These are phyloP conservation scores for Trichoderma sp. DNA, from an alignment of 2,329 filamentous ascomycete genomes.

Conservation along the genomic window DNA sequence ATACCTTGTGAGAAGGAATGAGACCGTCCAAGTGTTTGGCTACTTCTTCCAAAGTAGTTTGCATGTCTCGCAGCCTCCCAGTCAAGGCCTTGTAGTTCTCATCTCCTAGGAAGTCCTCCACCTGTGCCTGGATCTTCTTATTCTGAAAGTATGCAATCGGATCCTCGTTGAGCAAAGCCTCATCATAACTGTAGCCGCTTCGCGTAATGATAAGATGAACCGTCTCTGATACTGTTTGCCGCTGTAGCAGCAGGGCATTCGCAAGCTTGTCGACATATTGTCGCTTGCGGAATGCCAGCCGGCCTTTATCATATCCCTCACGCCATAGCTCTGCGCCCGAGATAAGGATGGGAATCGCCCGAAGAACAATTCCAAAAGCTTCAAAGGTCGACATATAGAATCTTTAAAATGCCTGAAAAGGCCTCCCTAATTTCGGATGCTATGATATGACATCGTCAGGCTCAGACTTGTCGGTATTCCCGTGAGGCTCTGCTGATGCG, in stretches of 20 bases:
- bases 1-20: slow-evolving; percentile 9
- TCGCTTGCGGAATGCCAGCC: slow-evolving; percentile 5
- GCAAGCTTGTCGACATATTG: slow-evolving; percentile 8
- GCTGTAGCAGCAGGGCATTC: slow-evolving; percentile 9
- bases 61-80: slow-evolving; percentile 4
- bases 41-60: not conserved
- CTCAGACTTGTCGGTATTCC: not conserved
- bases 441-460: not conserved
- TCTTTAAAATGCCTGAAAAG: not conserved
- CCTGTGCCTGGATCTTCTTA: not conserved
- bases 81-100: slow-evolving; percentile 4
- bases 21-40: slow-evolving; percentile 3
- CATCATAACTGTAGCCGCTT: slow-evolving; percentile 4
- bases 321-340: not conserved
- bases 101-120: slow-evolving; percentile 1
- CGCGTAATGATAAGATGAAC: not conserved
- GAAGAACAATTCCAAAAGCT: slow-evolving; percentile 1
- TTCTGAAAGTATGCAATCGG: slow-evolving; percentile 5
- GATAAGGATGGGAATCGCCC: slow-evolving; percentile 11
- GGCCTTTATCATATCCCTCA: not conserved
- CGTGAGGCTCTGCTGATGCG: not conserved
- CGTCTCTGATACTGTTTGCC: not conserved
- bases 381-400: slow-evolving; percentile 12
- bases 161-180: not conserved
- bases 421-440: not conserved